These are phyloP conservation scores for Colletotrichum australisinense DNA, from an alignment of 2,329 filamentous ascomycete species.

Conservation along the genomic window DNA sequence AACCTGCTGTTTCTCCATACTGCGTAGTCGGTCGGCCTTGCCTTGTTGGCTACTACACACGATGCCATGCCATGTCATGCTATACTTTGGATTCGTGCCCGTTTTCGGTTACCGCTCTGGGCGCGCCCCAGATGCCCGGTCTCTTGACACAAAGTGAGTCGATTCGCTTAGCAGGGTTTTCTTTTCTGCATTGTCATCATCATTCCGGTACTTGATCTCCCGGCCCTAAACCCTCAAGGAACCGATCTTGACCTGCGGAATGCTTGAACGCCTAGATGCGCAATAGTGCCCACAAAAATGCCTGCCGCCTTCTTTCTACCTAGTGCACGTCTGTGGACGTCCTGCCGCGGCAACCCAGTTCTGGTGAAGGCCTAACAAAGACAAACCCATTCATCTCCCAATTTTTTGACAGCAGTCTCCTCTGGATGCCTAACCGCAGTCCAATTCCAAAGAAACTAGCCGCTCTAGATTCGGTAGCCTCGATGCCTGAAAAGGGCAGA, in stretches of 20 bases:
- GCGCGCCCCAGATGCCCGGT: neutral
- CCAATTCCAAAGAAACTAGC: neutral
- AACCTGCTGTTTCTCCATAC: neutral
- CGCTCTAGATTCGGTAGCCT: slow-evolving; percentile 2
- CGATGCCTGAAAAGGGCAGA: neutral
- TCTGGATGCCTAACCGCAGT: neutral
- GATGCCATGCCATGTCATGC: neutral
- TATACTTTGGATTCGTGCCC: neutral
- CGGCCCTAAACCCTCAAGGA: too few species aligned
- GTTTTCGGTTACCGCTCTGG: neutral
- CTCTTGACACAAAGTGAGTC: neutral
- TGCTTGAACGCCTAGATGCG: neutral
- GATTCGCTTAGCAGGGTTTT: neutral
- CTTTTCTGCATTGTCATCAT: neutral
- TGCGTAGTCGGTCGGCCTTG: neutral
- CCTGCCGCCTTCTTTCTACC: neutral
- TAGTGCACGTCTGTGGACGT: neutral
- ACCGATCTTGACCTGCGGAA: neutral
- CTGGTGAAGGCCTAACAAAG: neutral
- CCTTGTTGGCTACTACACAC: neutral
- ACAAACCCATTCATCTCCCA: neutral
- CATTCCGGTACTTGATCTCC: neutral
- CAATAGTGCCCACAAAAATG: neutral
- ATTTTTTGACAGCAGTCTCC: neutral
- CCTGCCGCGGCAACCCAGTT: neutral